phyloP scores from a whole-genome alignment of 2,329 filamentous ascomycete genomes.

The Neopestalotiopsis rosae region DNA sequence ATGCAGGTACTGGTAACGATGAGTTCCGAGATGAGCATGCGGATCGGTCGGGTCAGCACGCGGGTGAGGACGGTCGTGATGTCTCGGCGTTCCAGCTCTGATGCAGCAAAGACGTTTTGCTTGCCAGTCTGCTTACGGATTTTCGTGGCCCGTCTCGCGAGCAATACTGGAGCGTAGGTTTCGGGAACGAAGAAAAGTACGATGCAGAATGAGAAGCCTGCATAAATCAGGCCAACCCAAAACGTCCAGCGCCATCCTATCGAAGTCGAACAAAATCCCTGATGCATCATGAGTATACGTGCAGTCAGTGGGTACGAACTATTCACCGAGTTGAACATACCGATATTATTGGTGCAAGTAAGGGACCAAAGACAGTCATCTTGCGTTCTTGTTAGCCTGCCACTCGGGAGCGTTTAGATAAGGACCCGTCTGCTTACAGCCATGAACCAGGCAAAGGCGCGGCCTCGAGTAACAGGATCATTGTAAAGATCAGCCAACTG shows the following conservation, averaged over 20 bases:
- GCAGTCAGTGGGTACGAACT: background rate
- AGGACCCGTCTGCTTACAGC: constrained; percentile 46
- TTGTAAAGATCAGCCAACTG: constrained; percentile 71
- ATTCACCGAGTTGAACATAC: background rate
- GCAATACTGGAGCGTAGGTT: constrained; percentile 64
- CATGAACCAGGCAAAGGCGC: constrained; percentile 69
- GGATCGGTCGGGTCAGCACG: constrained; percentile 73
- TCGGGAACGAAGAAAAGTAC: constrained; percentile 67
- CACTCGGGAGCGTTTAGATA: background rate
- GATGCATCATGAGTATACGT: background rate
- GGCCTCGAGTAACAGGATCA: constrained; percentile 58
- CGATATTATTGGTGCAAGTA: constrained; percentile 69
- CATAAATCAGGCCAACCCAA: constrained; percentile 73
- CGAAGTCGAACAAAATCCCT: constrained; percentile 28
- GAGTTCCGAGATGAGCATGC: constrained; percentile 75
- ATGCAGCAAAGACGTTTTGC: constrained; percentile 56
- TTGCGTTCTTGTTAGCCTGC: constrained; percentile 28
- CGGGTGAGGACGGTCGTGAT: constrained; percentile 66
- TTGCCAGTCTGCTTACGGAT: constrained; percentile 62
- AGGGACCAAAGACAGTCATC: constrained; percentile 69
- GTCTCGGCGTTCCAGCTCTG: constrained; percentile 66
- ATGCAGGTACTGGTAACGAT: constrained; percentile 73
- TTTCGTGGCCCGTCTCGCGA: constrained; percentile 60
- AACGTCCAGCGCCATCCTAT: constrained; percentile 75
- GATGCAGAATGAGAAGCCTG: constrained; percentile 63